Conservation (phyloP, 257 asterid genomes). For the Solanum okadae region DNA sequence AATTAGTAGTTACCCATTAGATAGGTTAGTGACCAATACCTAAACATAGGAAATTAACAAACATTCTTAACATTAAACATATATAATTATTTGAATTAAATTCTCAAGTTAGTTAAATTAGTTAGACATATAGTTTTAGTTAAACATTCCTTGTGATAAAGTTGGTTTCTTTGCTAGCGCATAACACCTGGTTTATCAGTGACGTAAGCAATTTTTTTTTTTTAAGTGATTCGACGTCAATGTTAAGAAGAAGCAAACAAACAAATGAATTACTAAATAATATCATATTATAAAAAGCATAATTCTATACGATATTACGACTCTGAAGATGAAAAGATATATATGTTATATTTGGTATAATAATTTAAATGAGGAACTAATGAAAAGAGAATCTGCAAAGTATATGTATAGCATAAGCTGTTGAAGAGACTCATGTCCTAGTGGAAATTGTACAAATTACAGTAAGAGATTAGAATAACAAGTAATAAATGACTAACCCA, state of each 20-base stretch:
- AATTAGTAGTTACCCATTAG: neutral
- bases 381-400: neutral
- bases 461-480: neutral
- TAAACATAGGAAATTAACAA: neutral
- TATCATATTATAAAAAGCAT: neutral
- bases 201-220: neutral
- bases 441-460: neutral
- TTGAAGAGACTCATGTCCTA: neutral
- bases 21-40: neutral
- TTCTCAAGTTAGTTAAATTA: neutral
- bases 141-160: neutral
- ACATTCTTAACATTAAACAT: neutral
- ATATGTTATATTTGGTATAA: neutral
- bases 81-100: neutral
- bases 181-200: neutral
- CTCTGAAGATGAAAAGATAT: neutral
- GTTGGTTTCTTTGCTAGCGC: neutral
- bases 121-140: neutral
- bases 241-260: neutral
- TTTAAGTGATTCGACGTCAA: rapidly evolving
- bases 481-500: neutral
- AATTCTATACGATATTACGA: neutral
- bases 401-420: no score
- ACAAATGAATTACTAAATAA: neutral
- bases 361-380: neutral